Evolutionary conservation across 768 basidiomycete species (phyloP), one percentile per base, ranked within the genome.

Genomic region (Lactarius tabidus): DNA sequence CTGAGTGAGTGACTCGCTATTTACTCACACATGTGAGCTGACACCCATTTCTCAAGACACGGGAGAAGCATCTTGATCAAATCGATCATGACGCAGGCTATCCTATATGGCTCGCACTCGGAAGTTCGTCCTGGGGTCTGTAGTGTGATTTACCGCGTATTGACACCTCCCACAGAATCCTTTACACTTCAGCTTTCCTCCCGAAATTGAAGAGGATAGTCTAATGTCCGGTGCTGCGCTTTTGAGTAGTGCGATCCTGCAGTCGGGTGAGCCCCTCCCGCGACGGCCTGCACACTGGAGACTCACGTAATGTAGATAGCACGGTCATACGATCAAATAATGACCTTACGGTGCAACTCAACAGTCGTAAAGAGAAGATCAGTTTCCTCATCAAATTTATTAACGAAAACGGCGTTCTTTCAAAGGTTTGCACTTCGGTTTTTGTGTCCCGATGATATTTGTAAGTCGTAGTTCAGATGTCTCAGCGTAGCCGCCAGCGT

Each of bases 311-410:
- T 31, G 15, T 73, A 89, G 85, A 93, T 78, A 69, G 80, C 31
- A 80, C 87, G 74, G 80, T 91, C 68, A 86, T 94, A 57, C 77
- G 84, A 45, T 80, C 84, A 10, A 90, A 89, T 67, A 89, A 91
- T 70, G 95, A 97, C 73, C 78, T 96, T 48, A 85, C 85, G 18
- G 81, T 86, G 2, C 94, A 95, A 72, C 75, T 98, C 68, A 82
- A 81, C 6, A 85, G 85, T 45, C 84, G 92, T 33, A 88, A 88
- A 71, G 86, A 89, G 61, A 79, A 91, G 41, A 77, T 95, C 33
- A 86, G 85, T 60, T 93, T 91, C 82, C 80, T 98, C n/a, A 91
- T 96, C 69, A 82, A 81, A 29, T 96, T 94, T 73, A 90, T 97
- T 71, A 91, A 93, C 53, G 88, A 91, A 59, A 96, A 96, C 74